Conservation (phyloP, 805 yeast species). For the Jamesozyma spencerorum region DNA sequence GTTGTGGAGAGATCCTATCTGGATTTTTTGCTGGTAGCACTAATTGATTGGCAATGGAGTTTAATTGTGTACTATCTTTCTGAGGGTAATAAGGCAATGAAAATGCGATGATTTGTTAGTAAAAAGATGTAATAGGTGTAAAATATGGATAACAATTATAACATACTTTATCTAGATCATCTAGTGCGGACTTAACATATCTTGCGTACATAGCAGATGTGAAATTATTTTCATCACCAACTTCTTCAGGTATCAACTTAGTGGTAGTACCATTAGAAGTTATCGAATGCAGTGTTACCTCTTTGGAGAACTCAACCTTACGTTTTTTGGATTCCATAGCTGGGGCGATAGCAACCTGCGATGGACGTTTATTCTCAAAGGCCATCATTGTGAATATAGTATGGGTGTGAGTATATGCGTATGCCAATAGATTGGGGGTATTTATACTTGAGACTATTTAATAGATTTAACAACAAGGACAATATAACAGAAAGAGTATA, state of each 20-base stretch:
- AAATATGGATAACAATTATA: conserved; percentile 2
- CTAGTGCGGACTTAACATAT: conserved; percentile 58
- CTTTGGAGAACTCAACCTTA: conserved; percentile 27
- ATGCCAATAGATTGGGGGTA: too few relatives aligned
- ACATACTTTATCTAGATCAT: conserved; percentile 53
- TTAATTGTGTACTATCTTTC: conserved; percentile 47
- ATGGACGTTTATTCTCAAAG: conserved; percentile 23
- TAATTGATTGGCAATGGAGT: conserved; percentile 51
- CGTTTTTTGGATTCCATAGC: conserved; percentile 21
- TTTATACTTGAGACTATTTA: too few relatives aligned
- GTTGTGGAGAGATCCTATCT: conserved; percentile 45
- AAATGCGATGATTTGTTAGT: conserved; percentile 12
- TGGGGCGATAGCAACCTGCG: conserved; percentile 9
- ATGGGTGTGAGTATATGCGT: not conserved
- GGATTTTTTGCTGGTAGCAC: conserved; percentile 41
- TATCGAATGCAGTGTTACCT: conserved; percentile 13
- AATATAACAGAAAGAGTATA: too few relatives aligned
- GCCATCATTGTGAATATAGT: conserved; percentile 21
- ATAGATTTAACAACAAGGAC: too few relatives aligned
- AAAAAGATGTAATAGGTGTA: conserved; percentile 1
- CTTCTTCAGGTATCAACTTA: not conserved
- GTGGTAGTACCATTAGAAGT: not conserved
- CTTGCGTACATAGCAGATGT: conserved; percentile 32
- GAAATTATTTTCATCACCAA: conserved; percentile 17
- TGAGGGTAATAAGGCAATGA: conserved; percentile 9